Evolutionary conservation across 176 grass and related monocot genomes (phyloP), one percentile per base, ranked within the genome.

Genomic region (Stipa capillata): DNA sequence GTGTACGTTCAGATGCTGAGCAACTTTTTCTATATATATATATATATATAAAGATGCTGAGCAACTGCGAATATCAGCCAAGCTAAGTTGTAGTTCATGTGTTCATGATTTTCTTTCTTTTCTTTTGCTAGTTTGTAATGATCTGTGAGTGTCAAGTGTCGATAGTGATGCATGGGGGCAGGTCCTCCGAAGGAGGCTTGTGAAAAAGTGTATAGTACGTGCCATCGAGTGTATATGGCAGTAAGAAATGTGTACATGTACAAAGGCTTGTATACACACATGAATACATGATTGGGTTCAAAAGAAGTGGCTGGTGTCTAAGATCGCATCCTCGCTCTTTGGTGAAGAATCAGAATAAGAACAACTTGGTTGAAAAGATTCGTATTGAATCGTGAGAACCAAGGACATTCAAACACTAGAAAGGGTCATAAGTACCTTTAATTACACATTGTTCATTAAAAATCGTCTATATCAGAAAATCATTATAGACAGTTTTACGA

Each of bases 41-140:
- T n/a, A n/a, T n/a, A n/a, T n/a, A n/a, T n/a, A n/a, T n/a, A n/a
- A n/a, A n/a, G n/a, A 29, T 77, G 63, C 11, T 25, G 33, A 48
- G 75, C 33, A 88, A 74, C 59, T 73, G 74, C 78, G 59, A 45
- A 82, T 83, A 87, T 87, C 78, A 70, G 58, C 20, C 4, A 10
- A 28, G 41, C 80, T 83, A 70, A 55, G 35, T 53, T 87, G 55
- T 56, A 52, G 58, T 74, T 59, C 24, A 59, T 37, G 80, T 79
- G 63, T 68, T 39, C 67, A 24, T 6, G 7, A 28, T 52, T 42
- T 8, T 59, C 16, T 67, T 29, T 32, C 1, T 23, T 70, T 54
- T 15, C 10, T 11, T 56, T 59, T 50, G n/a, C n/a, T n/a, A 48
- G 48, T 6, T 55, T 80, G 47, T 72, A 42, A 49, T 73, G 76